Conservation (phyloP, 2,329 filamentous ascomycete genomes). For the Emergomyces pasteurianus region DNA sequence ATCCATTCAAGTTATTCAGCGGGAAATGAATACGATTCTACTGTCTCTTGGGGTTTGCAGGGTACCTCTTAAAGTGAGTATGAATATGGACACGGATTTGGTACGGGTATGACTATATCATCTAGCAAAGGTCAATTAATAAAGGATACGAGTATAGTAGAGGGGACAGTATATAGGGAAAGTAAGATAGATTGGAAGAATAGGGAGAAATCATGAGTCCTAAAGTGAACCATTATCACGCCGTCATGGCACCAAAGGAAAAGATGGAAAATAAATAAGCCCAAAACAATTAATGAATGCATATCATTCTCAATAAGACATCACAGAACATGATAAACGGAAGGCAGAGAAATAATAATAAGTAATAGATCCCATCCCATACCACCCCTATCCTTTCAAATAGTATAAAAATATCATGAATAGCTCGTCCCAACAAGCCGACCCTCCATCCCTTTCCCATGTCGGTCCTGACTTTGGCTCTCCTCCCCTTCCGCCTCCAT, state of each 20-base stretch:
- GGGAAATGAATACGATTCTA: background rate
- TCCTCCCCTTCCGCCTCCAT: slow-evolving; percentile 50
- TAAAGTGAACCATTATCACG: background rate
- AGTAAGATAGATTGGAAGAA: background rate
- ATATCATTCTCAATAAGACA: background rate
- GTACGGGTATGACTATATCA: background rate
- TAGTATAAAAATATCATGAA: slow-evolving; percentile 1
- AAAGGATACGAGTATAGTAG: too few relatives aligned
- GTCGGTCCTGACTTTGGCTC: background rate
- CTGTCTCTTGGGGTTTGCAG: background rate
- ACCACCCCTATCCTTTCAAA: background rate
- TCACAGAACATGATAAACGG: background rate
- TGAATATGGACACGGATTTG: background rate
- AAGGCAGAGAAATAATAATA: background rate
- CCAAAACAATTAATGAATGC: background rate
- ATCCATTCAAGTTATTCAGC: background rate
- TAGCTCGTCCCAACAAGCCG: background rate
- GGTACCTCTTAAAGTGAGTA: background rate
- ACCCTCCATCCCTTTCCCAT: background rate
- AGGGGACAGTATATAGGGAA: background rate
- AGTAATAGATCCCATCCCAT: background rate
- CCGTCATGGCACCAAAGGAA: background rate
- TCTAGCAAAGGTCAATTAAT: background rate
- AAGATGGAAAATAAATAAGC: background rate
- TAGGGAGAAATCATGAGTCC: background rate